Conservation (phyloP, 495 filamentous ascomycete species). For the Xeromyces bisporus region DNA sequence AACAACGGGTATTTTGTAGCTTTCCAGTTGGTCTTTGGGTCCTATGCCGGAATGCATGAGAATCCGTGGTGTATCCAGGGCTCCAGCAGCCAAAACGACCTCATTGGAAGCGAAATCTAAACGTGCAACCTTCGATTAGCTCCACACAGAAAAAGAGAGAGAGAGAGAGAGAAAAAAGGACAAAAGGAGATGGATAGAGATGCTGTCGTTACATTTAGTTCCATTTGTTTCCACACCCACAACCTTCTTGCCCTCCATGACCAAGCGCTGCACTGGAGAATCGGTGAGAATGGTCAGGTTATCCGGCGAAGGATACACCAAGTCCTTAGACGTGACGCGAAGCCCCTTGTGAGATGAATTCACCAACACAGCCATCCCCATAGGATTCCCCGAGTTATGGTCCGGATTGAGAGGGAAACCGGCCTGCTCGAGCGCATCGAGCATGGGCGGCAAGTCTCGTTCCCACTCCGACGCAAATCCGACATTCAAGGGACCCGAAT, state of each 20-base stretch:
- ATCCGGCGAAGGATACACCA: constrained; percentile 22
- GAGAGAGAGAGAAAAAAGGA: not conserved
- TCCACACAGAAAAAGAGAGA: not conserved
- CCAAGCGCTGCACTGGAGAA: constrained; percentile 29
- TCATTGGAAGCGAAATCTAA: no score
- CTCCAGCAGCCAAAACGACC: constrained; percentile 63
- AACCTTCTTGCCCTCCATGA: constrained; percentile 34
- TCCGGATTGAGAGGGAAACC: constrained; percentile 36
- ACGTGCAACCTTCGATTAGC: no score
- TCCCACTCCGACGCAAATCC: constrained; percentile 34
- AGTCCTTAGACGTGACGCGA: constrained; percentile 34
- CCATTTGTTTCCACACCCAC: constrained; percentile 32
- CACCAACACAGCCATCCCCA: constrained; percentile 36
- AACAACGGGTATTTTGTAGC: constrained; percentile 48
- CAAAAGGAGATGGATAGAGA: not conserved
- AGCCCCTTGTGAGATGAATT: constrained; percentile 30
- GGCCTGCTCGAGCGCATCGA: constrained; percentile 26
- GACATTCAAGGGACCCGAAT: constrained; percentile 27
- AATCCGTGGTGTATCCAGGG: constrained; percentile 57
- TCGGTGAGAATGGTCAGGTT: constrained; percentile 37
- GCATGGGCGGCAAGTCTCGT: constrained; percentile 25
- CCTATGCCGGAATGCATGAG: constrained; percentile 68
- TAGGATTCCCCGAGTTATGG: constrained; percentile 42
- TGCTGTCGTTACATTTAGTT: constrained; percentile 1
- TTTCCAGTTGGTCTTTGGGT: constrained; percentile 42